phyloP scores from a whole-genome alignment of 1,139 yeast genomes.

The Geotrichum histeridarum region DNA sequence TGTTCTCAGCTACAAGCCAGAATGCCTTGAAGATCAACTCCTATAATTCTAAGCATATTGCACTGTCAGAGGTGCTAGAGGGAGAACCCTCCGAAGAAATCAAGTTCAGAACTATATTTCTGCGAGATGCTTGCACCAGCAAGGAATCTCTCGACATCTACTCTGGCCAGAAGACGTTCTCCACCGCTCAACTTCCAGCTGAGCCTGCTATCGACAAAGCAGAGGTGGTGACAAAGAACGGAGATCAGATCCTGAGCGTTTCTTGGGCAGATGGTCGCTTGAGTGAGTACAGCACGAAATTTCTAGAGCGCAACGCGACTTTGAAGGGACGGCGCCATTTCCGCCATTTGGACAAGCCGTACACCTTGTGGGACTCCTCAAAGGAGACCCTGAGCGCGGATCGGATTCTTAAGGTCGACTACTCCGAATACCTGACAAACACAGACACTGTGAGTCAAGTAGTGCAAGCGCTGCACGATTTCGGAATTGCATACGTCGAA shows the following conservation, averaged over 20 bases:
- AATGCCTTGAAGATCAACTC: constrained; percentile 1
- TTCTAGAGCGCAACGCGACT: constrained; percentile 46
- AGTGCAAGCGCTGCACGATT: constrained; percentile 48
- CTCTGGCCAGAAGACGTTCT: constrained; percentile 61
- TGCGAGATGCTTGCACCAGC: constrained; percentile 60
- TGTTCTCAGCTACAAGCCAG: neutral
- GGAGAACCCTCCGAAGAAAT: constrained; percentile 27
- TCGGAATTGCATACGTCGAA: constrained; percentile 56
- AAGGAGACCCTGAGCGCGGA: constrained; percentile 20
- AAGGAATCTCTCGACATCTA: constrained; percentile 49
- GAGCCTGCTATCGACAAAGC: constrained; percentile 33
- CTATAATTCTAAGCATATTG: constrained; percentile 5
- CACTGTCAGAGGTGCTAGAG: constrained; percentile 5
- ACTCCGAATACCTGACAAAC: constrained; percentile 43
- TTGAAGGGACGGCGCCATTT: constrained; percentile 34
- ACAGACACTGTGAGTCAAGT: constrained; percentile 41
- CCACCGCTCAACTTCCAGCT: constrained; percentile 49
- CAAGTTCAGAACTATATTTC: constrained; percentile 51
- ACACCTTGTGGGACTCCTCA: constrained; percentile 36
- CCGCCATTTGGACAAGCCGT: constrained; percentile 34
- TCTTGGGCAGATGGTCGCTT: constrained; percentile 54
- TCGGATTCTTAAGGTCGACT: constrained; percentile 38
- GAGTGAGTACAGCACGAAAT: constrained; percentile 46
- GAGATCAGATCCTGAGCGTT: constrained; percentile 40
- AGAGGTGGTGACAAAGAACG: constrained; percentile 28